Conservation (phyloP, 148 eudicot species). For the Amaranthus palmeri region DNA sequence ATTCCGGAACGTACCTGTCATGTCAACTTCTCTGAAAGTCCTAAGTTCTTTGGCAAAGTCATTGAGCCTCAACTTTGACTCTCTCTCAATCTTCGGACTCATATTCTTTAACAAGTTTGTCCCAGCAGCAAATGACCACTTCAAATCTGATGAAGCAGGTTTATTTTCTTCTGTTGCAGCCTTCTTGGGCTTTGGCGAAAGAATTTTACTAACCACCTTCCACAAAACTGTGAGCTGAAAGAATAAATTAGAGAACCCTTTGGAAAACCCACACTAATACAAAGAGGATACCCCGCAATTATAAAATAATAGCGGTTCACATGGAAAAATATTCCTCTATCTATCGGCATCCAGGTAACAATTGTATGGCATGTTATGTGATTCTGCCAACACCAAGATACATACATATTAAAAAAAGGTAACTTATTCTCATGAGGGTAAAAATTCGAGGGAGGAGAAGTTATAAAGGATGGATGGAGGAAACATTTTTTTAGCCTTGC, state of each 20-base stretch:
- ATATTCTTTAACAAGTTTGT: constrained; percentile 53
- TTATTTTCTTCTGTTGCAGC: constrained; percentile 40
- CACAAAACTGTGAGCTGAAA: constrained; percentile 94
- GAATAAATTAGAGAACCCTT: constrained; percentile 47
- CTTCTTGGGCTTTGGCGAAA: constrained; percentile 52
- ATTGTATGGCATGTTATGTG: not conserved
- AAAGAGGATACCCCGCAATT: constrained; percentile 7
- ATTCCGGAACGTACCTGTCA: constrained; percentile 59
- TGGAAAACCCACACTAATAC: constrained; percentile 12
- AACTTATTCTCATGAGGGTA: too few species aligned
- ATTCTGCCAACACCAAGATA: too few species aligned
- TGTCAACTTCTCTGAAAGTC: constrained; percentile 58
- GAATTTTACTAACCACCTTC: constrained; percentile 73
- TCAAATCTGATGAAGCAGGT: constrained; percentile 48
- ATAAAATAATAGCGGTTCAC: not conserved
- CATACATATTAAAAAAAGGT: too few species aligned
- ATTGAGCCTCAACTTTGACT: constrained; percentile 65
- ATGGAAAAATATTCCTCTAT: not conserved
- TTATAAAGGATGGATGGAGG: too few species aligned
- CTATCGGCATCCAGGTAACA: not conserved
- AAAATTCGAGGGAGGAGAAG: too few species aligned
- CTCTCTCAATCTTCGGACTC: constrained; percentile 62
- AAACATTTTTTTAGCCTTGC: too few species aligned
- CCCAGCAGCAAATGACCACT: constrained; percentile 85
- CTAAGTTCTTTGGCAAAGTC: constrained; percentile 85